phyloP scores from a whole-genome alignment of 1,284 basidiomycete genomes.

The Fistulinella cinereoalba region DNA sequence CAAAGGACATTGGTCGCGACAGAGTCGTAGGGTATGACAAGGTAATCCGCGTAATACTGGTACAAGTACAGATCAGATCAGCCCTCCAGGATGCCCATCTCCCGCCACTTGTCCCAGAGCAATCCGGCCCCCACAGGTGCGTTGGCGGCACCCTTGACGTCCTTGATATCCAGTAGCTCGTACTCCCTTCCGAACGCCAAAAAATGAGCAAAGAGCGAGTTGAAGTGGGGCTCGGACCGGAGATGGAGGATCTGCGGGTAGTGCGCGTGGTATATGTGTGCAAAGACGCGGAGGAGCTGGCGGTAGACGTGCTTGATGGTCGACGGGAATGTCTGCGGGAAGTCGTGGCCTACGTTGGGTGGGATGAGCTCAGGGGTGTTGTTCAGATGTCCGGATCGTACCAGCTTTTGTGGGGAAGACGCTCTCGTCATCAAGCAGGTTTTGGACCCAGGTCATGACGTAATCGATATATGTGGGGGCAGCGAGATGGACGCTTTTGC shows the following conservation, averaged over 20 bases:
- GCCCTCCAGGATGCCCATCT: constrained; percentile 69
- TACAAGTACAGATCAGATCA: constrained; percentile 21
- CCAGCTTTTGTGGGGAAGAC: constrained; percentile 96
- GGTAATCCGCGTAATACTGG: constrained; percentile 13
- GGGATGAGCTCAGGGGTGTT: background rate
- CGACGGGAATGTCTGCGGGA: constrained; percentile 85
- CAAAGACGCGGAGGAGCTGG: constrained; percentile 95
- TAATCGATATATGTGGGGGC: constrained; percentile 99
- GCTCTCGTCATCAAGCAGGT: constrained; percentile 87
- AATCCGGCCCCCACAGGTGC: constrained; percentile 74
- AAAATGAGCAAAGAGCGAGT: constrained; percentile 97
- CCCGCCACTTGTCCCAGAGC: constrained; percentile 88
- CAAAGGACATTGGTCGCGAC: constrained; percentile 36
- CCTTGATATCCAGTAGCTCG: constrained; percentile 87
- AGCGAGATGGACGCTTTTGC: constrained; percentile 89
- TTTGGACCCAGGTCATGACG: constrained; percentile 98
- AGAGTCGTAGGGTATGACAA: background rate
- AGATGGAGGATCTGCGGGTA: constrained; percentile 92
- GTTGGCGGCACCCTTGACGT: constrained; percentile 71
- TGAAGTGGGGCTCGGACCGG: constrained; percentile 94
- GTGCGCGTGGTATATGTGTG: constrained; percentile 96
- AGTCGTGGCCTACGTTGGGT: constrained; percentile 71
- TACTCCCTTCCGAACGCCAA: constrained; percentile 93
- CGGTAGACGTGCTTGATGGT: constrained; percentile 97
- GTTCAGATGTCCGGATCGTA: constrained; percentile 34